Evolutionary conservation across 2,329 filamentous ascomycete genomes (phyloP), one percentile per base, ranked within the genome.

Genomic region (Proliferodiscus dingleyae): DNA sequence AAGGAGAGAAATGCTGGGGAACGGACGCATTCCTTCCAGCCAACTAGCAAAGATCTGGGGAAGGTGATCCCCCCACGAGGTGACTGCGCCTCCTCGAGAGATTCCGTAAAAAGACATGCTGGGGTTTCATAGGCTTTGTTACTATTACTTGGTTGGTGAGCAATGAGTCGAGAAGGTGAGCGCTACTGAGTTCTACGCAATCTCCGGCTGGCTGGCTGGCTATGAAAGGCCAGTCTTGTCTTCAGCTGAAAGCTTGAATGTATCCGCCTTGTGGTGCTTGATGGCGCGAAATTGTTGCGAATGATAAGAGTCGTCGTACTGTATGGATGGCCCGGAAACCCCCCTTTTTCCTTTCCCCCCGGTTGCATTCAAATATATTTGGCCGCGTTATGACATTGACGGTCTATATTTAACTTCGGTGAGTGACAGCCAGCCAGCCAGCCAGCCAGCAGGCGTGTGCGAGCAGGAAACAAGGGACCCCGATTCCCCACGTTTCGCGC

Each of bases 401-500:
- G n/a, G n/a, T n/a, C 4, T n/a, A 19, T 38, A 40, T 40, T 40
- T 40, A 40, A 15, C 26, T 40, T 40, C 37, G 21, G 37, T 19
- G n/a, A n/a, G 21, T 26, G 19, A 18, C 24, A 26, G 24, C 24
- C 24, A 26, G 6, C 6, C 7, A 22, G 37, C 37, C 4, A 5
- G 37, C 37, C 37, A 38, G 15, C 36, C 36, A 4, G 32, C 18
- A 32, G 5, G 13, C 13, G 11, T 23, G 7, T 13, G 6, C 3
- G 21, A n/a, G 33, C 34, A 45, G 32, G 32, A 39, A 30, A 16
- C n/a, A 18, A 19, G 10, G 3, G 6, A n/a, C 32, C 32, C 30
- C 4, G 16, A 39, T 45, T 45, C 42, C 42, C 42, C 42, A 45
- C 42, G 42, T 45, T 45, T 45, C 26, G 42, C 42, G 24, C 34